These are phyloP conservation scores for Monilinia laxa DNA, from an alignment of 2,329 filamentous ascomycete species.

Conservation along the genomic window DNA sequence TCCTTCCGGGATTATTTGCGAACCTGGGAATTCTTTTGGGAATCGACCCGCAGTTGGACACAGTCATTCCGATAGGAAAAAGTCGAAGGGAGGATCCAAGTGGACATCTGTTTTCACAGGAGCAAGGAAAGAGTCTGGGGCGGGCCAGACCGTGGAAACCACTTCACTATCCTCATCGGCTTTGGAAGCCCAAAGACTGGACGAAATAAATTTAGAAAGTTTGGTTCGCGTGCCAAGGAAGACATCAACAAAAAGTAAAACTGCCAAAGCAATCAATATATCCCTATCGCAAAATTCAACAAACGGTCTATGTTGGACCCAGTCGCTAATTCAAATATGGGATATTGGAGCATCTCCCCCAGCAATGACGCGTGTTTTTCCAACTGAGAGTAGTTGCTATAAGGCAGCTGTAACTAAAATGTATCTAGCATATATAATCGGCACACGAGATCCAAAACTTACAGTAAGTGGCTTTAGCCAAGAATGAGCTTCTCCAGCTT, in stretches of 20 bases:
- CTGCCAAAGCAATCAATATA: constrained; percentile 41
- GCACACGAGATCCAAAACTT: constrained; percentile 45
- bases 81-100: constrained; percentile 35
- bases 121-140: constrained; percentile 36
- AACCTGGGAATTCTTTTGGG: constrained; percentile 25
- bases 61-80: constrained; percentile 19
- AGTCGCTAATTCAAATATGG: constrained; percentile 44
- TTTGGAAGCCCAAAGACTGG: constrained; percentile 41
- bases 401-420: constrained; percentile 43
- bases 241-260: constrained; percentile 37
- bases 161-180: constrained; percentile 43
- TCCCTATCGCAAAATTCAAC: constrained; percentile 44
- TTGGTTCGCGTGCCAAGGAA: constrained; percentile 38
- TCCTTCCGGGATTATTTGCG: constrained; percentile 7
- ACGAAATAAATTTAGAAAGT: constrained; percentile 43
- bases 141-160: constrained; percentile 39
- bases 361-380: constrained; percentile 39
- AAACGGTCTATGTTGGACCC: constrained; percentile 45
- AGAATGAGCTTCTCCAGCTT: background rate
- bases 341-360: constrained; percentile 44
- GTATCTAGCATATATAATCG: constrained; percentile 45
- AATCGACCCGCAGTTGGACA: constrained; percentile 24
- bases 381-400: constrained; percentile 44
- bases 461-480: constrained; percentile 39
- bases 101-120: constrained; percentile 39